Evolutionary conservation across 257 asterid species (phyloP).

Genomic region (Cordia subcordata): DNA sequence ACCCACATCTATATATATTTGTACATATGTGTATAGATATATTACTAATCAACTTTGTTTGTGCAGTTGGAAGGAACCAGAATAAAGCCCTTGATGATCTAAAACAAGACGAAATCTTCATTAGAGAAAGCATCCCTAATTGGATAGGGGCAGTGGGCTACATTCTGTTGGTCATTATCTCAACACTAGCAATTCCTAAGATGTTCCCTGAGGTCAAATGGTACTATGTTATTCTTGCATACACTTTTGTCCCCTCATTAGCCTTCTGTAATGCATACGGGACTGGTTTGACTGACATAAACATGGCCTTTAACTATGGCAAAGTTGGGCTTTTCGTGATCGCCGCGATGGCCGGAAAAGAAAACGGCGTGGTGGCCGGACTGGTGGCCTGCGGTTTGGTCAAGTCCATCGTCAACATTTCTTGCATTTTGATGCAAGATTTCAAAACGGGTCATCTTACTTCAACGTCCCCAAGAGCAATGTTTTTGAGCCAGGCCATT

Average conservation of each 20-base stretch:
- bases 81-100: constrained; percentile 16
- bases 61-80: constrained; percentile 18
- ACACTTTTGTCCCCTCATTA: constrained; percentile 53
- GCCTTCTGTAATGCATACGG: constrained; percentile 88
- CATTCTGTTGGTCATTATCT: constrained; percentile 29
- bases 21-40: background rate
- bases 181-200: constrained; percentile 46
- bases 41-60: background rate
- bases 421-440: constrained; percentile 67
- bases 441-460: constrained; percentile 74
- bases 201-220: constrained; percentile 68
- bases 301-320: constrained; percentile 75
- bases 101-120: constrained; percentile 36
- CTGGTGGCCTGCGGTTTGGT: constrained; percentile 66
- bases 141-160: constrained; percentile 56
- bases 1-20: background rate
- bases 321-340: constrained; percentile 68
- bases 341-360: constrained; percentile 67
- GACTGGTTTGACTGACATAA: constrained; percentile 71
- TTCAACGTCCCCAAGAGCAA: constrained; percentile 54
- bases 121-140: constrained; percentile 51
- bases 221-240: constrained; percentile 60
- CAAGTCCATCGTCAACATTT: constrained; percentile 52
- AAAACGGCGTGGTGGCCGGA: constrained; percentile 73
- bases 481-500: constrained; percentile 64